Evolutionary conservation across 257 asterid species (phyloP).

Genomic region (Plectranthus barbatus): DNA sequence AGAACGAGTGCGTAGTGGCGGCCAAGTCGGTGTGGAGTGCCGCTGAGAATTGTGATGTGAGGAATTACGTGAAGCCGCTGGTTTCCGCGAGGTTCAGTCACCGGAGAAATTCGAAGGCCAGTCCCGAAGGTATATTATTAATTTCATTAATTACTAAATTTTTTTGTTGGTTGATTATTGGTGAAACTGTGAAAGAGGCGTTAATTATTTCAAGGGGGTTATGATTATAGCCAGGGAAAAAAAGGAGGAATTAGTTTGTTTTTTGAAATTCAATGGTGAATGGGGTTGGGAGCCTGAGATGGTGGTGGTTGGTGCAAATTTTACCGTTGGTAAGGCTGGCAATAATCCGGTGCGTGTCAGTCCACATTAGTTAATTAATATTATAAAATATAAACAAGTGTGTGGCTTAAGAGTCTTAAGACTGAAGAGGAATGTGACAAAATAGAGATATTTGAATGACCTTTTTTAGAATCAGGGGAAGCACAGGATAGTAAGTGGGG

Average conservation of each 20-base stretch:
- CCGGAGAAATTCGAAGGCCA: conserved; percentile 52
- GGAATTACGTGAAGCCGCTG: conserved; percentile 44
- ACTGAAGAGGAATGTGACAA: too few species aligned
- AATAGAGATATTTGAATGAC: too few species aligned
- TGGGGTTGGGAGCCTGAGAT: background rate
- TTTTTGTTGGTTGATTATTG: background rate
- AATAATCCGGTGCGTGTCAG: conserved; percentile 15
- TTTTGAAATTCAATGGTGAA: conserved; percentile 10
- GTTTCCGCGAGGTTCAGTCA: conserved; percentile 58
- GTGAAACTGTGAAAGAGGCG: background rate
- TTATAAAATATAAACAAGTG: too few species aligned
- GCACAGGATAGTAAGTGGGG: background rate
- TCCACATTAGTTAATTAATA: conserved; percentile 18
- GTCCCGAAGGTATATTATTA: conserved; percentile 61
- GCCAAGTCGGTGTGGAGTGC: conserved; percentile 25
- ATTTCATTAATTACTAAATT: background rate
- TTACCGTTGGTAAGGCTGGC: conserved; percentile 35
- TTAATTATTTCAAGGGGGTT: background rate
- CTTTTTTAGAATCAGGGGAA: background rate
- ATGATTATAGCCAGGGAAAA: background rate
- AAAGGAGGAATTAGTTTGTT: background rate
- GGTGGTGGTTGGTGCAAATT: conserved; percentile 18
- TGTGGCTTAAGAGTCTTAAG: too few species aligned
- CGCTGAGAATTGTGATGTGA: background rate
- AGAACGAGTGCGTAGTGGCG: conserved; percentile 22